phyloP scores from a whole-genome alignment of 108 stramenopile genomes.

The Cyclotella atomus region DNA sequence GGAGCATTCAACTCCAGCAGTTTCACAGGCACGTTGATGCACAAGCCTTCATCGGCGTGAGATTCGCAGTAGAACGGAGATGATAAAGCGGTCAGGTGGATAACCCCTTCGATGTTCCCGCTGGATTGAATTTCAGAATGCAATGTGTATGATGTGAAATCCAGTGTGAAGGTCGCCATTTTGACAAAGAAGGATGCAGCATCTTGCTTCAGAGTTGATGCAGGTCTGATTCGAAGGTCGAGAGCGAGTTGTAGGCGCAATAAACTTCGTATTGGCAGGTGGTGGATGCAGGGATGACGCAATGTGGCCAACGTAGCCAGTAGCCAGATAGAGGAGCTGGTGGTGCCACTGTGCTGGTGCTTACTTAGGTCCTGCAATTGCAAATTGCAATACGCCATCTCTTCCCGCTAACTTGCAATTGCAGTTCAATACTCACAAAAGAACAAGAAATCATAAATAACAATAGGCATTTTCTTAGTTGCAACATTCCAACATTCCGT shows the following conservation, averaged over 20 bases:
- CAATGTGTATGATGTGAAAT: constrained; percentile 5
- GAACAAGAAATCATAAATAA: too few relatives aligned
- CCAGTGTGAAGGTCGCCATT: constrained; percentile 9
- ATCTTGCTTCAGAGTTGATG: neutral
- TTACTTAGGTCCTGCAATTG: too few relatives aligned
- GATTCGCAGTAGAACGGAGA: constrained; percentile 59
- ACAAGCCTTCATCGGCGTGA: constrained; percentile 51
- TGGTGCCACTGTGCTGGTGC: too few relatives aligned
- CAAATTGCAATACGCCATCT: too few relatives aligned
- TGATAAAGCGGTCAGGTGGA: constrained; percentile 78
- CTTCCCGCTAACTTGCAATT: too few relatives aligned
- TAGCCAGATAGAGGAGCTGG: constrained; percentile 76
- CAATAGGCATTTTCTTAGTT: too few relatives aligned
- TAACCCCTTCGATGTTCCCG: constrained; percentile 51
- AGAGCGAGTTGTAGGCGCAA: constrained; percentile 33
- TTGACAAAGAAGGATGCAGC: constrained; percentile 19
- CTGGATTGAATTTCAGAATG: constrained; percentile 7
- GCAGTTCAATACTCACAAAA: too few relatives aligned
- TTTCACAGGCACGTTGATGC: constrained; percentile 58
- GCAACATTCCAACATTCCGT: too few relatives aligned
- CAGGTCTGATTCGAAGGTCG: constrained; percentile 43
- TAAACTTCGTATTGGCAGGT: constrained; percentile 27
- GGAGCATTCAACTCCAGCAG: constrained; percentile 44
- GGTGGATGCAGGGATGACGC: neutral
- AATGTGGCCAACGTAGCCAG: constrained; percentile 80